Evolutionary conservation across 2,329 filamentous ascomycete genomes (phyloP).

Genomic region (Chaetomium sp.): DNA sequence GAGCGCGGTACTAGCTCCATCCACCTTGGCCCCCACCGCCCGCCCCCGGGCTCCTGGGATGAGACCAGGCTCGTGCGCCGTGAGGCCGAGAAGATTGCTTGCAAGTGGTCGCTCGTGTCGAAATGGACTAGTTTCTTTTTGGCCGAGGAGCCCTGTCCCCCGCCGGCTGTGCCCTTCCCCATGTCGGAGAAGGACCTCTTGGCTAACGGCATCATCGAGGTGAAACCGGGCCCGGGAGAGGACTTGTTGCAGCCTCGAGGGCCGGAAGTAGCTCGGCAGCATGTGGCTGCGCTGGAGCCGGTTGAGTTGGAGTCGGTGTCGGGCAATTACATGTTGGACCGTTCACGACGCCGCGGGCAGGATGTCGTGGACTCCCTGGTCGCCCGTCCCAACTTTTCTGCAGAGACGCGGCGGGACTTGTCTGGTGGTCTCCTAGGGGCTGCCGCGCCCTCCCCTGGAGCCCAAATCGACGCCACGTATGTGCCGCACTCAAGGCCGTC

Average conservation of each 20-base stretch:
- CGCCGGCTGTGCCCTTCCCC: background rate
- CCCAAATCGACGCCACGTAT: too few relatives aligned
- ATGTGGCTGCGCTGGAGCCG: background rate
- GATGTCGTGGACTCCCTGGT: too few relatives aligned
- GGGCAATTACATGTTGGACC: background rate
- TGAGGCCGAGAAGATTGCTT: slow-evolving; percentile 14
- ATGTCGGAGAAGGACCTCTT: background rate
- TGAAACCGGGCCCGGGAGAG: background rate
- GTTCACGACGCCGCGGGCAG: too few relatives aligned
- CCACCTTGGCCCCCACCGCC: slow-evolving; percentile 3
- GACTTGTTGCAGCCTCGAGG: slow-evolving; percentile 2
- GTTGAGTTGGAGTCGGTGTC: background rate
- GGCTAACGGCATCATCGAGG: background rate
- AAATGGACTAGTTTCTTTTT: slow-evolving; percentile 21
- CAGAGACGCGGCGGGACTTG: too few relatives aligned
- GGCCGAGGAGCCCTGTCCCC: slow-evolving; percentile 4
- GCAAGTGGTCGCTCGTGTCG: slow-evolving; percentile 17
- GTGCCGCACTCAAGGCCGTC: too few relatives aligned
- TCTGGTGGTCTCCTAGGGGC: too few relatives aligned
- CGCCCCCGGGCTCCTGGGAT: background rate
- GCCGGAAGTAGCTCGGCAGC: background rate
- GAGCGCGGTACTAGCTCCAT: slow-evolving; percentile 14
- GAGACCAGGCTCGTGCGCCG: slow-evolving; percentile 3
- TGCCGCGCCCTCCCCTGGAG: too few relatives aligned
- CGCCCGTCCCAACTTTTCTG: too few relatives aligned